Base-by-base conservation (phyloP, 129 eudicot genomes). In the Artemisia annua region DNA sequence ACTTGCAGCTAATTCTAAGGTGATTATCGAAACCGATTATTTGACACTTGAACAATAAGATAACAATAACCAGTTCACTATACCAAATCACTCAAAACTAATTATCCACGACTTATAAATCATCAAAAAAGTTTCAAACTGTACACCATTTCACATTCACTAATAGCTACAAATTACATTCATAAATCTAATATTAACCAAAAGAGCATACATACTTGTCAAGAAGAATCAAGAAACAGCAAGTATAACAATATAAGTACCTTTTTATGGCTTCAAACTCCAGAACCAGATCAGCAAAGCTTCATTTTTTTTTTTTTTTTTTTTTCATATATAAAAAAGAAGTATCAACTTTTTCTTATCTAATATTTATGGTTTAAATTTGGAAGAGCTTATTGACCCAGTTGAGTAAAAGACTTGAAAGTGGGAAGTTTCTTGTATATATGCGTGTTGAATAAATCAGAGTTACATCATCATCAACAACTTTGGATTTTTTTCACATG, bases 351-450 rank as follows among this genome's bases (percentile, higher is more conserved):
- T 78, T 58, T 62, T 70, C 16, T 11, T 7, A 56, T 20, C 5
- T 15, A 6, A 70, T 61, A 11, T 35, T 46, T 69, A 19, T 60
- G 32, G 54, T 52, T 77, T 30, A 13, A 68, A 18, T 30, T 50
- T 39, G 62, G 56, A 35, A 9, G 57, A 66, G 30, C 80, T 70
- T 22, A 62, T 70, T 70, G 71, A 77, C 75, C 75, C 70, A 49
- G 28, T 35, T 59, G 71, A 49, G 19, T 60, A 69, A 77, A 60
- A 44, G 70, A 68, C 68, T 7, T 49, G 35, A n/a, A 48, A 67
- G 43, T 67, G 68, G 67, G 80, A 61, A 44, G 13, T 48, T 19
- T 54, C 48, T 63, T 66, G 12, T 9, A 70, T 55, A 70, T 43
- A 71, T 43, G 22, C 39, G 44, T 72, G 60, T 67, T 75, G 22